Base-by-base conservation (phyloP, 2,329 filamentous ascomycete genomes). In the Fusarium abutilonis region DNA sequence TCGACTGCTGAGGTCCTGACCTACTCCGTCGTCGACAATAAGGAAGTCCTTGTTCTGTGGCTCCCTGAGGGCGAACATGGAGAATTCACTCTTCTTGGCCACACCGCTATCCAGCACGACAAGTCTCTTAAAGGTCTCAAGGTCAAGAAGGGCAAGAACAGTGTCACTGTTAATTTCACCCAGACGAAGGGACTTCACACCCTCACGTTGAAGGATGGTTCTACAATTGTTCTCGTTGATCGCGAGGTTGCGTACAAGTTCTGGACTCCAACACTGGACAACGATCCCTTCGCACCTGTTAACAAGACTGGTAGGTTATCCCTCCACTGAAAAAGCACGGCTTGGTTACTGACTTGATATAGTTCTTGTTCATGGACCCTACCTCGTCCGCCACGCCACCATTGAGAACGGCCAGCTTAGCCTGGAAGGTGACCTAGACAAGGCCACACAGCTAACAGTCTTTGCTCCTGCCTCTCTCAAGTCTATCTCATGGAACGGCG, bases 1-100 rank as follows among this genome's bases (percentile, higher is more conserved):
- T 84, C 82, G 1, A 85, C 83, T 1, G 81, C 82, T 0, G 83
- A 86, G 57, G 76, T 86, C 0, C 68, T 86, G 10, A 85, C 79
- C 60, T 82, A 83, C 51, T 74, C 81, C 0, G 59, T 79, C 0
- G 75, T 84, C 8, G 81, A 83, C 31, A 74, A 73, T 7, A 78
- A 79, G 41, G 77, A 81, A 9, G 71, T 81, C 0, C 70, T 86
- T 1, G 79, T 79, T 0, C 75, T 87, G 1, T 86, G 84, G 80
- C 72, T 85, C 4, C 82, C 82, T 0, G 75, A 78, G 38, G 83
- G 82, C 1, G 83, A 87, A 66, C 76, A 76, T 1, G 84, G 82
- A 40, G 83, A 87, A 59, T 84, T 87, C 35, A 75, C 77, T 2
- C 72, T 86, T 52, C 78, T 79, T 42, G 78, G 75, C 1, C 52